Percentiles rank a stretch among this genome's conserved stretches.
phyloP scores from a whole-genome alignment of 371 early-diverging fungal species.

The Massospora cicadina region DNA sequence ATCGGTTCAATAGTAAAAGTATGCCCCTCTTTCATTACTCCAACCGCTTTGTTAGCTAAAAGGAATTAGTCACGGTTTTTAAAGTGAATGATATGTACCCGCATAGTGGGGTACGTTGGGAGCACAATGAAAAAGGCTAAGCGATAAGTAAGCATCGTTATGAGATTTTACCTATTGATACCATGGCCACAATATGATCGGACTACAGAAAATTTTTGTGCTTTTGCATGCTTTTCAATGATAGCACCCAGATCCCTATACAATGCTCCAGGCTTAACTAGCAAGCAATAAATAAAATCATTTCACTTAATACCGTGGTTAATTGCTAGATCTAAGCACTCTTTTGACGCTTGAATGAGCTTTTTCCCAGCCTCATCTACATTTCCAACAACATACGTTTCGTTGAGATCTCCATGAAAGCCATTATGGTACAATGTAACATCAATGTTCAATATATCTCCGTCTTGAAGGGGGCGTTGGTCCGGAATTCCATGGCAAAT shows the following conservation, averaged over 20 bases:
- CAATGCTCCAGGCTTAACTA: slow-evolving; percentile 73
- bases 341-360: slow-evolving; percentile 53
- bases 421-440: slow-evolving; percentile 73
- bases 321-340: slow-evolving; percentile 77
- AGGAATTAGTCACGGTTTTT: background rate
- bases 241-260: slow-evolving; percentile 83
- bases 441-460: slow-evolving; percentile 87
- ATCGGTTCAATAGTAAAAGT: slow-evolving; percentile 95
- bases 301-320: slow-evolving; percentile 41
- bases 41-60: slow-evolving; percentile 76
- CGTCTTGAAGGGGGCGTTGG: slow-evolving; percentile 60
- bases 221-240: slow-evolving; percentile 68
- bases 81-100: slow-evolving; percentile 21
- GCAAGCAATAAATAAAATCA: background rate
- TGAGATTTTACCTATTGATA: slow-evolving; percentile 30
- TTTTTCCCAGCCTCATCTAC: slow-evolving; percentile 54
- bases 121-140: slow-evolving; percentile 58
- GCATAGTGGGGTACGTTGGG: slow-evolving; percentile 89
- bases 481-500: slow-evolving; percentile 90
- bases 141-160: background rate
- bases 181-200: slow-evolving; percentile 88
- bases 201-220: slow-evolving; percentile 78
- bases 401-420: slow-evolving; percentile 83
- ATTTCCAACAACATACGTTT: slow-evolving; percentile 67
- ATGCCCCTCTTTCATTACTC: slow-evolving; percentile 83